Evolutionary conservation across 345 rosid species (phyloP).

Genomic region (Rhizophora mangle): DNA sequence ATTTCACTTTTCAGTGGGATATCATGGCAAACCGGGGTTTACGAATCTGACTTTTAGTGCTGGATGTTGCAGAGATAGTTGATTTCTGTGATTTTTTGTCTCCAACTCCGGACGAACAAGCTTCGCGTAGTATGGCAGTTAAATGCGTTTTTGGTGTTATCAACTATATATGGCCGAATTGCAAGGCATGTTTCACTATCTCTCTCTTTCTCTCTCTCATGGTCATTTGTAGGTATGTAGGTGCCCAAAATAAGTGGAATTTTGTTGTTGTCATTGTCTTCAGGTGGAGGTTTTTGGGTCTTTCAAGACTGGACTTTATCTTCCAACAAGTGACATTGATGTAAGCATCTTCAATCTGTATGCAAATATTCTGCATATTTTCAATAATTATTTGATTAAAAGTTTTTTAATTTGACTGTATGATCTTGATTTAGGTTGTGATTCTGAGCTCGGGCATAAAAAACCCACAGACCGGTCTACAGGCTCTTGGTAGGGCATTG

Average conservation of each 20-base stretch:
- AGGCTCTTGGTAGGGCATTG: slow-evolving; percentile 80
- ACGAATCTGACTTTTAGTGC: slow-evolving; percentile 2
- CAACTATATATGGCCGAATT: slow-evolving; percentile 84
- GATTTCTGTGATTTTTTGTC: slow-evolving; percentile 79
- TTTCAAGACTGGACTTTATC: slow-evolving; percentile 78
- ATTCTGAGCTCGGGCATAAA: slow-evolving; percentile 69
- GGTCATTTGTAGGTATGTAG: background rate
- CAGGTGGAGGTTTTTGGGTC: slow-evolving; percentile 92
- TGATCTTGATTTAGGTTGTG: slow-evolving; percentile 53
- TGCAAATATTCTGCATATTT: too few species aligned
- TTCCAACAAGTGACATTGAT: slow-evolving; percentile 95
- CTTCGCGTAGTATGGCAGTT: slow-evolving; percentile 56
- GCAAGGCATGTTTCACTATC: slow-evolving; percentile 43
- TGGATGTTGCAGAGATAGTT: slow-evolving; percentile 60
- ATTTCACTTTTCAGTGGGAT: background rate
- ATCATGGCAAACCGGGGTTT: background rate
- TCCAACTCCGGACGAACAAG: slow-evolving; percentile 74
- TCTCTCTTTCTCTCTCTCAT: background rate
- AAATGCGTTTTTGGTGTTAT: slow-evolving; percentile 60
- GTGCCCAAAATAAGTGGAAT: background rate
- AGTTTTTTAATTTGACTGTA: slow-evolving; percentile 5
- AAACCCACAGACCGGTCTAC: slow-evolving; percentile 67
- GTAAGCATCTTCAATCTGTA: slow-evolving; percentile 41
- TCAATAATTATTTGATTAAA: too few species aligned
- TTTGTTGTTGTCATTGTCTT: slow-evolving; percentile 18